Evolutionary conservation across 78 protist species (phyloP).

Genomic region (Protostelium mycophagum): DNA sequence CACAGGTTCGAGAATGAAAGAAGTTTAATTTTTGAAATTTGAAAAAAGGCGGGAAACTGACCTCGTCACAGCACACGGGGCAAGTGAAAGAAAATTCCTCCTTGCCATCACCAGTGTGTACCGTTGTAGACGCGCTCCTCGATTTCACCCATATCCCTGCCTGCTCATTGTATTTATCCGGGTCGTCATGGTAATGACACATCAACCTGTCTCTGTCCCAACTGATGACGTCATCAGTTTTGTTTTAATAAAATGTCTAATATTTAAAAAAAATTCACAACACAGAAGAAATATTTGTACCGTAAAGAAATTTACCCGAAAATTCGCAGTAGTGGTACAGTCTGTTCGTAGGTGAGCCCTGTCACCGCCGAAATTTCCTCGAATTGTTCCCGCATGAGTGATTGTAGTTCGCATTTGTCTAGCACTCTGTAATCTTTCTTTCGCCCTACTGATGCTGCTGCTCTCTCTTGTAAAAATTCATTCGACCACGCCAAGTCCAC

Average conservation of each 20-base stretch:
- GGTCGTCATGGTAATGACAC: conserved; percentile 40
- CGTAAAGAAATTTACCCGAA: conserved; percentile 12
- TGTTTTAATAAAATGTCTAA: background rate
- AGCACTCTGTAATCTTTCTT: background rate
- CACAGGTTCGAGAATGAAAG: no score
- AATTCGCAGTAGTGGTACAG: conserved; percentile 18
- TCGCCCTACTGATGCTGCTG: background rate
- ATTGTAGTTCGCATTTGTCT: background rate
- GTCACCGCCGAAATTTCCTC: conserved; percentile 1
- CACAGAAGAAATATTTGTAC: background rate
- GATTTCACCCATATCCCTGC: conserved; percentile 3
- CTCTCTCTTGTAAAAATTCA: background rate
- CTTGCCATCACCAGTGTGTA: background rate
- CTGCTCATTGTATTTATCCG: conserved; percentile 26
- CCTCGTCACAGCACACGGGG: conserved; percentile 8
- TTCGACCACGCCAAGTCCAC: no score
- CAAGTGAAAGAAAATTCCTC: conserved; percentile 16
- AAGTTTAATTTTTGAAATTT: conserved; percentile 42
- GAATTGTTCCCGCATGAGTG: background rate
- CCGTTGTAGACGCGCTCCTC: no score
- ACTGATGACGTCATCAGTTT: conserved; percentile 3
- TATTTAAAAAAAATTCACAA: background rate
- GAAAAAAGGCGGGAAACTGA: conserved; percentile 16
- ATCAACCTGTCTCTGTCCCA: conserved; percentile 45
- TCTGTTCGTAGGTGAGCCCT: conserved; percentile 18